Evolutionary conservation across 768 basidiomycete species (phyloP).

Genomic region (Kwoniella sp.): DNA sequence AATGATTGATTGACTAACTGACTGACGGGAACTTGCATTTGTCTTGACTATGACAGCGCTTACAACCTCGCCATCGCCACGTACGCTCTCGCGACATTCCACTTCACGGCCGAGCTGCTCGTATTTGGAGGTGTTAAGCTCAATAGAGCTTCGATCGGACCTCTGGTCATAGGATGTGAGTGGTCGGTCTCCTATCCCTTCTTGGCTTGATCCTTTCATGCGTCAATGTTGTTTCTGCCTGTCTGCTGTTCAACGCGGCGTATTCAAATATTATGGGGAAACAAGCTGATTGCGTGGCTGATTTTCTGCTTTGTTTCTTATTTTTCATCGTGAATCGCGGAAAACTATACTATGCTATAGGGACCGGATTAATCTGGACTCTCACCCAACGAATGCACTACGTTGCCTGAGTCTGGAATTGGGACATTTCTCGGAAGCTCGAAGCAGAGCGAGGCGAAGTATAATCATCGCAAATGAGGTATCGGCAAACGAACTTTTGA

Average conservation of each 20-base stretch:
- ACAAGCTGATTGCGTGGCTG: not conserved
- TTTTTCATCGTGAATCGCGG: no score
- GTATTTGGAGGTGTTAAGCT: slow-evolving; percentile 76
- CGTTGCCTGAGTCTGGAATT: slow-evolving; percentile 3
- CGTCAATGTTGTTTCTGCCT: not conserved
- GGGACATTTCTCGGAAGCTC: slow-evolving; percentile 2
- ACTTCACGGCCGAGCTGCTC: slow-evolving; percentile 82
- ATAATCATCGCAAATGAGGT: no score
- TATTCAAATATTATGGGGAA: no score
- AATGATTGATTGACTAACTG: no score
- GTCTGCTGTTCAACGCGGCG: not conserved
- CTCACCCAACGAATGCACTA: slow-evolving; percentile 29
- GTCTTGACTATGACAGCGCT: no score
- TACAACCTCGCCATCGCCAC: slow-evolving; percentile 87
- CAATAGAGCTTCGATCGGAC: slow-evolving; percentile 65
- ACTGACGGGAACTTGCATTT: no score
- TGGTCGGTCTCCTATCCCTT: slow-evolving; percentile 32
- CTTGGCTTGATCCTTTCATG: not conserved
- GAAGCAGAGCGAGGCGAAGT: no score
- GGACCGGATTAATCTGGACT: slow-evolving; percentile 27
- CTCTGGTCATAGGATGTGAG: slow-evolving; percentile 84
- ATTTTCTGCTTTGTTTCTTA: not conserved
- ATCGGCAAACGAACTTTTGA: no score
- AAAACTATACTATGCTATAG: no score
- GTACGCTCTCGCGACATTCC: slow-evolving; percentile 85